These are phyloP conservation scores for Fusarium sterilihyphosum DNA, from an alignment of 2,329 filamentous ascomycete species.

Conservation along the genomic window DNA sequence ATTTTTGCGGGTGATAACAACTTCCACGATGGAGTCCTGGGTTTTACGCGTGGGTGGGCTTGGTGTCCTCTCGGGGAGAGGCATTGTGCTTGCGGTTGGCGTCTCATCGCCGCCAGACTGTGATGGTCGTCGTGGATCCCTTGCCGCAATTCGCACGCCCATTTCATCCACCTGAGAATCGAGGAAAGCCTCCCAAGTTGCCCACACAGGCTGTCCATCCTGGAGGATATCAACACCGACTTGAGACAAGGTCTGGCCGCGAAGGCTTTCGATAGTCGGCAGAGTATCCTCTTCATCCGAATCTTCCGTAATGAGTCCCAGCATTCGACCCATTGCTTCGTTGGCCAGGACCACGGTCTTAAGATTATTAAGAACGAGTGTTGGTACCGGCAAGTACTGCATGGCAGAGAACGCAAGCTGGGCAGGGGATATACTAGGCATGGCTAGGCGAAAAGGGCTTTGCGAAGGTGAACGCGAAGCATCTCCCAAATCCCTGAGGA, in stretches of 20 bases:
- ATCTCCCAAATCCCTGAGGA: conserved; percentile 47
- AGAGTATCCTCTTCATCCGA: conserved; percentile 53
- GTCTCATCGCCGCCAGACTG: conserved; percentile 48
- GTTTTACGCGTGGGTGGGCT: conserved; percentile 44
- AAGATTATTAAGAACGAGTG: conserved; percentile 72
- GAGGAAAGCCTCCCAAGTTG: conserved; percentile 68
- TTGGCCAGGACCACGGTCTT: conserved; percentile 81
- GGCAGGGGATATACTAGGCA: conserved; percentile 60
- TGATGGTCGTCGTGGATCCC: conserved; percentile 34
- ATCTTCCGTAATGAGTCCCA: conserved; percentile 64
- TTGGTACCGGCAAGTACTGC: conserved; percentile 78
- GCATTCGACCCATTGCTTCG: conserved; percentile 76
- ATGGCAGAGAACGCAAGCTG: conserved; percentile 73
- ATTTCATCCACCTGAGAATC: conserved; percentile 62
- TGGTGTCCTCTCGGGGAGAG: conserved; percentile 48
- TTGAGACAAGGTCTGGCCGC: conserved; percentile 73
- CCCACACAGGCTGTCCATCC: conserved; percentile 69
- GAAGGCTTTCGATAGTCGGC: conserved; percentile 66
- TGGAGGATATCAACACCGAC: conserved; percentile 79
- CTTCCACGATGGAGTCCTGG: conserved; percentile 73
- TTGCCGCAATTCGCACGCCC: conserved; percentile 43
- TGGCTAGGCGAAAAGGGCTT: conserved; percentile 53
- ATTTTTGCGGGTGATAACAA: conserved; percentile 67
- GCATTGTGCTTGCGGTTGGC: conserved; percentile 45
- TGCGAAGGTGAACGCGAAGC: conserved; percentile 49